Base-by-base conservation (phyloP, 1,284 basidiomycete genomes). In the Anthracocystis setariae region DNA sequence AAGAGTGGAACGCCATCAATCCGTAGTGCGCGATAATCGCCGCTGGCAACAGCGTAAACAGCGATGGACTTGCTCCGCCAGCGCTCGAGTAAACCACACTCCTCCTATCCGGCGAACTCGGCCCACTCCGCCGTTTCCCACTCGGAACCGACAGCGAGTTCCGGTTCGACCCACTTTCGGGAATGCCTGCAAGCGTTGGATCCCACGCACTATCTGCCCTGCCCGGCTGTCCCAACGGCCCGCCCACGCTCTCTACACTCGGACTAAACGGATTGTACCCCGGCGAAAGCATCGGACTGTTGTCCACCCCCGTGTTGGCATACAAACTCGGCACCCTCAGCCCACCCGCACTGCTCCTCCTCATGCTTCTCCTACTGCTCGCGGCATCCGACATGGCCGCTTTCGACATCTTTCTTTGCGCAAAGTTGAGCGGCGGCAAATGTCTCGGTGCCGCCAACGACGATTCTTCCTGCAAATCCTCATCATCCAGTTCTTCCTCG, bases 11-110 rank as follows among this genome's bases (percentile, higher is more conserved):
- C 0, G 79, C 74, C 53, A 83, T 52, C 25, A 80, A 38, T 1
- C 74, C 78, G 46, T 83, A 83, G 50, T 83, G 81, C 20, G 72
- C 77, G 38, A 83, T 81, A 38, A 82, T 78, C 27, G 66, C 75
- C 20, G 78, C 38, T 1, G 82, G 82, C 1, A 83, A 66, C 24
- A 79, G 56, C 5, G 59, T 50, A 38, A 76, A 80, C 2, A 80
- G 39, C 32, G 76, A 75, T 12, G 29, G 29, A 2, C 48, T 40
- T 2, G 64, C 38, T 0, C 47, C 46, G n/a, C 21, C 53, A 20
- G 29, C 20, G 20, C 46, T 17, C 8, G 45, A 43, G 10, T 53
- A 33, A 8, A 35, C 32, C 2, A 32, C 25, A 9, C 29, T 20
- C 17, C 47, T 20, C 15, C 38, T 8, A 29, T 40, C 48, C 25